Evolutionary conservation across 148 eudicot species (phyloP).

Genomic region (Arctostaphylos glauca): DNA sequence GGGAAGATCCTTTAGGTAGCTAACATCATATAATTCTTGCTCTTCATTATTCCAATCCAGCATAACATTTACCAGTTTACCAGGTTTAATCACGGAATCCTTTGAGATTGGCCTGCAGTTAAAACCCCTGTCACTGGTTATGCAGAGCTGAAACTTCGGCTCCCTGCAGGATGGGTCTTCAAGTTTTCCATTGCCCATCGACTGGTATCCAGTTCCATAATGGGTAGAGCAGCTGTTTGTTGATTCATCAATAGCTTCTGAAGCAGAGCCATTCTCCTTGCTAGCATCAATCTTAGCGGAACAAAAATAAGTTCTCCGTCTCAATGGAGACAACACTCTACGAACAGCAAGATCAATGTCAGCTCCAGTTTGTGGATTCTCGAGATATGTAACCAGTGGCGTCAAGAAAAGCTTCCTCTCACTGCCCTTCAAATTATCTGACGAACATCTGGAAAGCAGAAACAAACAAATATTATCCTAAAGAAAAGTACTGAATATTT

Average conservation of each 20-base stretch:
- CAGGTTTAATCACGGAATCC: conserved; percentile 45
- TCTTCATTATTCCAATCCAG: conserved; percentile 65
- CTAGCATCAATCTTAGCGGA: conserved; percentile 20
- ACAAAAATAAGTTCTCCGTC: conserved; percentile 40
- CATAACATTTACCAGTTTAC: conserved; percentile 38
- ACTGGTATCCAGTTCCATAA: conserved; percentile 24
- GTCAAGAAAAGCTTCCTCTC: conserved; percentile 75
- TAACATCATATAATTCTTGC: conserved; percentile 59
- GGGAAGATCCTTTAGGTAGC: conserved; percentile 82
- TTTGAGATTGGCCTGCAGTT: conserved; percentile 47
- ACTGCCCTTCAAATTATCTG: conserved; percentile 33
- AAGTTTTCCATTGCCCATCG: conserved; percentile 24
- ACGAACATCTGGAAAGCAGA: conserved; percentile 21
- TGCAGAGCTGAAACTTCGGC: conserved; percentile 45
- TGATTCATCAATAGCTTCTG: conserved; percentile 36
- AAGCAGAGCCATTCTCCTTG: conserved; percentile 39
- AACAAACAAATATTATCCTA: neutral
- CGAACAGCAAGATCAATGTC: conserved; percentile 57
- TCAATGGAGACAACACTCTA: conserved; percentile 60
- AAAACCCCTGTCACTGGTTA: conserved; percentile 57
- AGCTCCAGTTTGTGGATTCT: conserved; percentile 51
- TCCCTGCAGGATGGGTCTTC: conserved; percentile 31
- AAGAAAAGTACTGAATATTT: neutral
- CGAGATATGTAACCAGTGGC: conserved; percentile 71
- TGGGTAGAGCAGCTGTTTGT: conserved; percentile 17